Percentiles rank a stretch among this genome's conserved stretches.
Evolutionary conservation across 225 moss, liverwort and hornwort genomes (phyloP).

Genomic region (Bryoerythrophyllum caledonicum): DNA sequence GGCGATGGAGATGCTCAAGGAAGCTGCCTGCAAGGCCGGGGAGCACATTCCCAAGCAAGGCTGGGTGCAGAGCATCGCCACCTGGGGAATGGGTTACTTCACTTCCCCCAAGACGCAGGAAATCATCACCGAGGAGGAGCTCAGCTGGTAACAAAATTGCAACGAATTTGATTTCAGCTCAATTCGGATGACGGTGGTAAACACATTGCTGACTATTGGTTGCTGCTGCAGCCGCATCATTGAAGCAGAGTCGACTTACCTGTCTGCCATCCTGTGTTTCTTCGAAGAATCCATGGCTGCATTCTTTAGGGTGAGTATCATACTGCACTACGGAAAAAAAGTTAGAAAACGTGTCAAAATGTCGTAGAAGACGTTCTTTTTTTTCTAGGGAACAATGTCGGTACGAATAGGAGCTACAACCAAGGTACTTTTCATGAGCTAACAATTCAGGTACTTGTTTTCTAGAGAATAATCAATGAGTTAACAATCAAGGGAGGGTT

Average conservation of each 20-base stretch:
- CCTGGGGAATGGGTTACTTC: conserved; percentile 98
- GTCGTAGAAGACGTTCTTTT: too few species aligned
- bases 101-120: conserved; percentile 58
- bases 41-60: conserved; percentile 91
- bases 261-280: conserved; percentile 85
- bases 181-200: neutral
- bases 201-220: neutral
- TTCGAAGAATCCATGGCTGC: conserved; percentile 97
- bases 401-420: too few species aligned
- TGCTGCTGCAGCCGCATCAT: conserved; percentile 77
- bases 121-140: conserved; percentile 81
- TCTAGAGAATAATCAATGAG: too few species aligned
- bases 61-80: conserved; percentile 82
- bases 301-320: conserved; percentile 78
- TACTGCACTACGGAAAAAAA: too few species aligned
- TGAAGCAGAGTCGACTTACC: conserved; percentile 89
- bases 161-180: neutral
- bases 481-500: too few species aligned
- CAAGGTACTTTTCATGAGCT: too few species aligned
- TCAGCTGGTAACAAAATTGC: conserved; percentile 57
- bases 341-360: too few species aligned
- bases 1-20: conserved; percentile 74
- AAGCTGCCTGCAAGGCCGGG: conserved; percentile 71
- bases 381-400: too few species aligned
- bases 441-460: too few species aligned